Evolutionary conservation across 2,329 filamentous ascomycete genomes (phyloP).

Genomic region (Boeremia exigua): DNA sequence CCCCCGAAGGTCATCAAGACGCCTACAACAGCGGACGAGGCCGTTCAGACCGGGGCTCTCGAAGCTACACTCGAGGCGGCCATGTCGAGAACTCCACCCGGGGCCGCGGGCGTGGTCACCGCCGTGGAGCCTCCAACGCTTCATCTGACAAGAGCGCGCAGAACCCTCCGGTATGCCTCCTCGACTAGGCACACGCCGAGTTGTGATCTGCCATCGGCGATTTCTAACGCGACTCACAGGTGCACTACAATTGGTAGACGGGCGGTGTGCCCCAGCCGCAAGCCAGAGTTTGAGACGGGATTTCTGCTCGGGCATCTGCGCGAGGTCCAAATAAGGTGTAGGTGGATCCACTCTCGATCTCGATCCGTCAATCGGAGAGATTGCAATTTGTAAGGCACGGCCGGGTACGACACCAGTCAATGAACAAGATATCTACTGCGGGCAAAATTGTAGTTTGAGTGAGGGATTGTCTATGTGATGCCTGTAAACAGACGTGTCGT

Average conservation of each 20-base stretch:
- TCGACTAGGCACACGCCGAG: not conserved
- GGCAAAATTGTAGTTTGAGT: no score
- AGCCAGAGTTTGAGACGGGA: not conserved
- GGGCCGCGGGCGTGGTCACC: slow-evolving; percentile 1
- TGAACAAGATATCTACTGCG: not conserved
- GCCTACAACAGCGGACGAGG: not conserved
- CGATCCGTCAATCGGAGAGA: not conserved
- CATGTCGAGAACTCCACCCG: not conserved
- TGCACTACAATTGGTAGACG: not conserved
- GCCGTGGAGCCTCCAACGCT: slow-evolving; percentile 2
- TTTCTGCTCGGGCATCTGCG: slow-evolving; percentile 16
- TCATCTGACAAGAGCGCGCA: not conserved
- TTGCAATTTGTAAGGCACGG: not conserved
- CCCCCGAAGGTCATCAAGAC: not conserved
- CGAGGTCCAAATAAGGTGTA: not conserved
- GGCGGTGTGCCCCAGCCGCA: not conserved
- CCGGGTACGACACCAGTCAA: not conserved
- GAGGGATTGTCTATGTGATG: not conserved
- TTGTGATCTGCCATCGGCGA: not conserved
- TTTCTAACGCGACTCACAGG: not conserved
- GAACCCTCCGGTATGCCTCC: slow-evolving; percentile 1
- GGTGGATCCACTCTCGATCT: slow-evolving; percentile 3
- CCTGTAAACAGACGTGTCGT: not conserved
- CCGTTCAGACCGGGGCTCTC: not conserved
- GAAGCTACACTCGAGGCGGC: not conserved